phyloP scores from a whole-genome alignment of 176 grass and related monocot genomes.

The Hordeum marinum region DNA sequence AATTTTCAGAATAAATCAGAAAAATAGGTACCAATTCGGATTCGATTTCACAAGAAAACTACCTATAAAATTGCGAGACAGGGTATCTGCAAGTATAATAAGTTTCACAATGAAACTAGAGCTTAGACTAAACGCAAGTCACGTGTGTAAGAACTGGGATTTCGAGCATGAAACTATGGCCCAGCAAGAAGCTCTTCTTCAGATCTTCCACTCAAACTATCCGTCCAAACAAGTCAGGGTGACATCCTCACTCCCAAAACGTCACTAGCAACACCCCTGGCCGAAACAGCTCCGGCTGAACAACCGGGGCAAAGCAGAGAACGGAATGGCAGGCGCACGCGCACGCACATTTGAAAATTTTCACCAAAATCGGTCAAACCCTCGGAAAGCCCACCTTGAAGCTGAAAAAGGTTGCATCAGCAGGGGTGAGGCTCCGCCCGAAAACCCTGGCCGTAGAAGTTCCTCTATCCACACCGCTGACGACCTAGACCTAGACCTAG shows the following conservation, averaged over 20 bases:
- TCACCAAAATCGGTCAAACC: not conserved
- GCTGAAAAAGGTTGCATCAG: not conserved
- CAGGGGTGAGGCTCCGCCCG: not conserved
- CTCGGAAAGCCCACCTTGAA: not conserved
- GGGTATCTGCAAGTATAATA: not conserved
- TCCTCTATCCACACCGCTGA: not conserved
- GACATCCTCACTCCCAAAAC: not conserved
- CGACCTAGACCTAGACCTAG: not conserved
- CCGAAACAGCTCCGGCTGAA: not conserved
- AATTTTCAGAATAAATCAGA: constrained; percentile 14
- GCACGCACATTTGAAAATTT: not conserved
- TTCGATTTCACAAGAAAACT: not conserved
- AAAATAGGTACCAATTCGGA: too few species aligned
- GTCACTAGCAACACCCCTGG: not conserved
- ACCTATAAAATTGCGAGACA: not conserved
- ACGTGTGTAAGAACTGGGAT: not conserved
- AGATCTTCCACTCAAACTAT: not conserved
- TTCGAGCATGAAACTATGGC: not conserved
- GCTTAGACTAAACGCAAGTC: not conserved
- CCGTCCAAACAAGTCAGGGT: not conserved
- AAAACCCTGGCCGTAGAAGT: constrained; percentile 15
- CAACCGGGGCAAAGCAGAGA: not conserved
- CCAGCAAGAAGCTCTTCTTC: not conserved
- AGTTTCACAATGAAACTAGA: not conserved
- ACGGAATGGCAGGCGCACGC: not conserved